Evolutionary conservation across 2,329 filamentous ascomycete species (phyloP).

Genomic region (Fusarium anguioides): DNA sequence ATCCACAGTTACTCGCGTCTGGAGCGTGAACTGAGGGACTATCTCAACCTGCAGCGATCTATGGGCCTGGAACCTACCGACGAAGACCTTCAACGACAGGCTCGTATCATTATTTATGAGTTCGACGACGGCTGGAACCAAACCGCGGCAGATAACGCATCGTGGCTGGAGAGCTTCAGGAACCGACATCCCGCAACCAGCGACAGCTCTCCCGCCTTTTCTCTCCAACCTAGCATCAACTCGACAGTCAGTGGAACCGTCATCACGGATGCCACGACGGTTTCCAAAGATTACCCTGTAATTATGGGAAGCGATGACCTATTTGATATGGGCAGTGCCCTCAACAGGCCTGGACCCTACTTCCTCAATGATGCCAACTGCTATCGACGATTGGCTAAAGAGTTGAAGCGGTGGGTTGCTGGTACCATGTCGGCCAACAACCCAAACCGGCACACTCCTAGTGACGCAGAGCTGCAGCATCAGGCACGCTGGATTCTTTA

Average conservation of each 20-base stretch:
- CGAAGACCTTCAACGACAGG: conserved; percentile 65
- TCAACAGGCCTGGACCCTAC: conserved; percentile 47
- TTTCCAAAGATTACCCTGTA: conserved; percentile 22
- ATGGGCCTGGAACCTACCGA: conserved; percentile 63
- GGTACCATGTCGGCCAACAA: conserved; percentile 69
- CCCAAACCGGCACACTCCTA: conserved; percentile 67
- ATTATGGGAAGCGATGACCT: conserved; percentile 12
- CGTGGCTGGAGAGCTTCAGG: conserved; percentile 66
- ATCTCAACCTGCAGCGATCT: conserved; percentile 57
- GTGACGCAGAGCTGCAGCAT: conserved; percentile 71
- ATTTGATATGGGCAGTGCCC: conserved; percentile 9
- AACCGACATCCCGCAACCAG: conserved; percentile 53
- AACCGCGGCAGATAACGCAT: conserved; percentile 67
- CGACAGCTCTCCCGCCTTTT: conserved; percentile 43
- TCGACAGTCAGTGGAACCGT: conserved; percentile 28
- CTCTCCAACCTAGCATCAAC: conserved; percentile 33
- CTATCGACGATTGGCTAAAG: conserved; percentile 65
- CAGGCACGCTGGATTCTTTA: conserved; percentile 73
- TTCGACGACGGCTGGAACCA: conserved; percentile 73
- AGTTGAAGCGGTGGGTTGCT: conserved; percentile 64
- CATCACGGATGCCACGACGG: conserved; percentile 30
- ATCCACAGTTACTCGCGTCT: conserved; percentile 69
- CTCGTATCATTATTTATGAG: conserved; percentile 71
- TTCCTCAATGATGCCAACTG: conserved; percentile 71
- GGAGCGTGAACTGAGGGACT: conserved; percentile 67